phyloP scores from a whole-genome alignment of 2,329 filamentous ascomycete species.

The Fusarium poae region DNA sequence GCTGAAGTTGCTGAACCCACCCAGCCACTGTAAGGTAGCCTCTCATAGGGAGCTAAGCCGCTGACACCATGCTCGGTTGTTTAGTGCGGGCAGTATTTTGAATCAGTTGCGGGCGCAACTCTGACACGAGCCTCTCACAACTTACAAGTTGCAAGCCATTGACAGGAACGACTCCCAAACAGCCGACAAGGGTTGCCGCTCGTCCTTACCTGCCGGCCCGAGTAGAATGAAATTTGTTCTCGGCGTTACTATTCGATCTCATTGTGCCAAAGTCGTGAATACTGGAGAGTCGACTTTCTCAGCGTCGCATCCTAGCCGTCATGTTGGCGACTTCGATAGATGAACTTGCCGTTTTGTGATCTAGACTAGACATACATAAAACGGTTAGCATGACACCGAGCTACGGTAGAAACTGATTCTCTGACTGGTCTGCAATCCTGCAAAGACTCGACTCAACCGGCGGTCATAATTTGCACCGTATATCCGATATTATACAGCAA shows the following conservation, averaged over 20 bases:
- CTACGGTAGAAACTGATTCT: background rate
- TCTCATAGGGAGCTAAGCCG: constrained; percentile 36
- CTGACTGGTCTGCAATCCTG: background rate
- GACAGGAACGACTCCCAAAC: constrained; percentile 33
- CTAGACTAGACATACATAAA: background rate
- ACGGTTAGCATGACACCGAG: background rate
- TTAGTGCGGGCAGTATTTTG: constrained; percentile 44
- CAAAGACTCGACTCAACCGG: background rate
- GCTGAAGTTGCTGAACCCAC: constrained; percentile 38
- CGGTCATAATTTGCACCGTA: background rate
- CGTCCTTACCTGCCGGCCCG: constrained; percentile 33
- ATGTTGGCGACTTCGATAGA: background rate
- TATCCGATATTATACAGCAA: constrained; percentile 11
- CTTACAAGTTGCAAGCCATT: constrained; percentile 34
- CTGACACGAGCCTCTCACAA: constrained; percentile 43
- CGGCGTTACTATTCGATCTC: constrained; percentile 27
- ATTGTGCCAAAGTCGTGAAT: constrained; percentile 1
- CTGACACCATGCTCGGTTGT: constrained; percentile 46
- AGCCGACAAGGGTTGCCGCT: constrained; percentile 30
- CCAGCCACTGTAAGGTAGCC: constrained; percentile 3
- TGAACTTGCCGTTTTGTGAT: background rate
- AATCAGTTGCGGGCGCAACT: constrained; percentile 50
- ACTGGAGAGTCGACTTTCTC: constrained; percentile 7
- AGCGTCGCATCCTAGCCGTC: background rate
- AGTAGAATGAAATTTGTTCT: constrained; percentile 21